Percentiles rank a stretch among this genome's conserved stretches.
phyloP scores from a whole-genome alignment of 768 basidiomycete genomes.

The Termitomyces heimii region DNA sequence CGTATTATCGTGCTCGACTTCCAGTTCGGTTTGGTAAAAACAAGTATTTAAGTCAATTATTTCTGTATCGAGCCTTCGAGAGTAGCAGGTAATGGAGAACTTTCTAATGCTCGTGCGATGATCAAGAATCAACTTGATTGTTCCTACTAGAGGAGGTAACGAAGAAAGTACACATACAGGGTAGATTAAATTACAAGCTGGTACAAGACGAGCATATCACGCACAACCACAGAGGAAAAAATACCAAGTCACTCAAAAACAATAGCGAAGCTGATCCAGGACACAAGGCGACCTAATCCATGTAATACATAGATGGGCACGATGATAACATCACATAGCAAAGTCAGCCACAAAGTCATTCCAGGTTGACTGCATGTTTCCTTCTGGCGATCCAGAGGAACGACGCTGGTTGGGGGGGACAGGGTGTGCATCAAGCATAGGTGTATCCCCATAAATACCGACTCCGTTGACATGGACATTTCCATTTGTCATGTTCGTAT shows the following conservation, averaged over 20 bases:
- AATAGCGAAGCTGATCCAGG: neutral
- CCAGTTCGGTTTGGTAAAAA: no score
- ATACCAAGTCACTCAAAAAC: neutral
- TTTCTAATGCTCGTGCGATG: no score
- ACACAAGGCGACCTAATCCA: neutral
- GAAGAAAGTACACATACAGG: neutral
- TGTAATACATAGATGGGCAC: no score
- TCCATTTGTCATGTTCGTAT: conserved; percentile 25
- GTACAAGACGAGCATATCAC: neutral
- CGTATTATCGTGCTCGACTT: no score
- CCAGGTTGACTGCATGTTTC: conserved; percentile 59
- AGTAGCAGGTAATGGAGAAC: no score
- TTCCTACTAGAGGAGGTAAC: neutral
- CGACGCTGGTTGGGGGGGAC: conserved; percentile 29
- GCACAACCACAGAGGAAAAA: neutral
- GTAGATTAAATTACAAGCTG: neutral
- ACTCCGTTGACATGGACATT: conserved; percentile 10
- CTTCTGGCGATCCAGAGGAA: conserved; percentile 53
- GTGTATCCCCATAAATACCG: conserved; percentile 18
- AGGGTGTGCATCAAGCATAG: conserved; percentile 36
- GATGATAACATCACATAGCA: conserved; percentile 21
- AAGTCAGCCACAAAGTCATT: conserved; percentile 52
- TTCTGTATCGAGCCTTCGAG: no score
- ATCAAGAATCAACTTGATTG: neutral
- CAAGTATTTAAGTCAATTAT: no score